Evolutionary conservation across 352 stramenopile genomes (phyloP), one percentile per base, ranked within the genome.

Genomic region (Phytophthora tubulina): DNA sequence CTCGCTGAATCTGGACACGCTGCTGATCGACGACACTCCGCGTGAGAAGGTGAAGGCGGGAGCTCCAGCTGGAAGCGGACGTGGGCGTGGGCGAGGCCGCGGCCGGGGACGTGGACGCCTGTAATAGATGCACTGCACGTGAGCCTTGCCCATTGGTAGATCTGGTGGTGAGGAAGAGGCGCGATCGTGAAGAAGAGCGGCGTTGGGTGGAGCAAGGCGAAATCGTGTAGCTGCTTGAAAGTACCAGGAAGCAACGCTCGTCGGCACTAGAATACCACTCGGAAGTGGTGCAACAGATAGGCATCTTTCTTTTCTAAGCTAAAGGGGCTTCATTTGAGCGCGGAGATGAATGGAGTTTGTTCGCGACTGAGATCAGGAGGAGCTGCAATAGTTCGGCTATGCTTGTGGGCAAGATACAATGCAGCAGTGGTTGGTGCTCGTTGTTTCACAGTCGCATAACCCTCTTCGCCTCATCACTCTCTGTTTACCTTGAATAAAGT

Each of bases 11-110:
- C 88, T 99, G 45, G 98, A 99, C 88, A 98, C 97, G 55, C 78
- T 99, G 36, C 85, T 99, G 68, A 98, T 99, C 45, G 98, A 99
- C 72, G 98, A 99, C 84, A 96, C 93, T 45, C 96, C 96, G 7
- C 99, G 99, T 69, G 94, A 99, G 75, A 97, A 97, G 68, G 92
- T 95, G 46, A 95, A 96, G 74, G 84, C 85, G 3, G 79, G 84
- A 62, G 75, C 77, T 52, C 76, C 84, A 39, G 75, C 88, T 33
- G 76, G 82, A 15, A 87, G 82, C 14, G 86, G 87, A 6, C 85
- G 95, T 65, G 91, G 94, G 13, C 84, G 91, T 68, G 86, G 94
- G 3, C 83, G 94, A 72, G 88, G 88, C 17, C 88, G 88, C 58
- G 88, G 88, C 6, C 81, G 88, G 54, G 88, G 88, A 41, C 86